phyloP scores from a whole-genome alignment of 2,329 filamentous ascomycete species.

The Beauveria rudraprayagi region DNA sequence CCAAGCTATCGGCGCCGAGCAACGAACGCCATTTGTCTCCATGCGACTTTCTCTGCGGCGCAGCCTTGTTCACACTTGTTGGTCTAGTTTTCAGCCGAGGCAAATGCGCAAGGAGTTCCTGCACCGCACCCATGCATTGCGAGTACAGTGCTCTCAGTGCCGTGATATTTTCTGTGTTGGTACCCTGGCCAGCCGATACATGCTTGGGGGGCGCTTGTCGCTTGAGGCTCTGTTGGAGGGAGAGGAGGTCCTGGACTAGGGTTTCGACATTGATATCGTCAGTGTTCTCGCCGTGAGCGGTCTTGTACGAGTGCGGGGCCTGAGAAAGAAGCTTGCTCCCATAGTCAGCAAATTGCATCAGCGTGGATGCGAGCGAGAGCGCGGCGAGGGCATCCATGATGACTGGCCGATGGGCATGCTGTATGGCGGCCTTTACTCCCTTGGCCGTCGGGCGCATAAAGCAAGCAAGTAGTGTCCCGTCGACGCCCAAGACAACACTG shows the following conservation, averaged over 20 bases:
- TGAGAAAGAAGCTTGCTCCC: background rate
- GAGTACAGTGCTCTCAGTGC: background rate
- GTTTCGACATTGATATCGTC: background rate
- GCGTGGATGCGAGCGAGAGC: slow-evolving; percentile 3
- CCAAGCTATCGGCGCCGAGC: background rate
- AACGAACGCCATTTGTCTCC: background rate
- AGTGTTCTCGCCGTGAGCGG: background rate
- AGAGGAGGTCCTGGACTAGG: background rate
- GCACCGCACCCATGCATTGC: background rate
- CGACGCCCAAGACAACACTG: background rate
- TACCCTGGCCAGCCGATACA: background rate
- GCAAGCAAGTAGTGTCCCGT: background rate
- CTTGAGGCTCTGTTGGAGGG: background rate
- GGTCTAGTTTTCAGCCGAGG: background rate
- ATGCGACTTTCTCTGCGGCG: background rate
- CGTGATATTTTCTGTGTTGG: background rate
- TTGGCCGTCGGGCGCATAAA: background rate
- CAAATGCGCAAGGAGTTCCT: background rate
- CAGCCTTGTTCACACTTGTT: no score
- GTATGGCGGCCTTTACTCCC: background rate
- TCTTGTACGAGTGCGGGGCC: background rate
- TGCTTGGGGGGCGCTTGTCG: background rate
- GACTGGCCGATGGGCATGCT: background rate
- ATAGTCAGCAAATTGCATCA: background rate
- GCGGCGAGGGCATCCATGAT: slow-evolving; percentile 1